These are phyloP conservation scores for Tricholoma hemisulphureum DNA, from an alignment of 768 basidiomycete species.

Conservation along the genomic window DNA sequence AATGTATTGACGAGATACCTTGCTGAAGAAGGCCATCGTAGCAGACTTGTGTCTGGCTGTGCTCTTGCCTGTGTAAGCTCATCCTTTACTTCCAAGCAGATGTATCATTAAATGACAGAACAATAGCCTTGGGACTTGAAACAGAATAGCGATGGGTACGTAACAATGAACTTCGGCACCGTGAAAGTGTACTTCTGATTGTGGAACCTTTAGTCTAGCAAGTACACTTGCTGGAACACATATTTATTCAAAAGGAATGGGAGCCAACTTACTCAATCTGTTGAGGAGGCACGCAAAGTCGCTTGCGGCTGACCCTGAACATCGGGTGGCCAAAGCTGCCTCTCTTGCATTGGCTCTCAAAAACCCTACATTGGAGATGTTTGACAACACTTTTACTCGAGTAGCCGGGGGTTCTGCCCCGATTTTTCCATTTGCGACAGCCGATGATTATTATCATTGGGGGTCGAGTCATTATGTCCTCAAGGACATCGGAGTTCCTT, in stretches of 20 bases:
- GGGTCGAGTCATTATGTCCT: constrained; percentile 63
- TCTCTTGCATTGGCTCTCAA: constrained; percentile 45
- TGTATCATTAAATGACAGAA: constrained; percentile 19
- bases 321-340: constrained; percentile 48
- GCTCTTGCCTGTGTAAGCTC: constrained; percentile 75
- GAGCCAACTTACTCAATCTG: constrained; percentile 62
- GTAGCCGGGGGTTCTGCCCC: constrained; percentile 68
- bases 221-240: constrained; percentile 54
- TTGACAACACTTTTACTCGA: constrained; percentile 65
- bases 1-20: constrained; percentile 89
- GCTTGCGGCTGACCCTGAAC: constrained; percentile 51
- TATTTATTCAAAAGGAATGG: constrained; percentile 80
- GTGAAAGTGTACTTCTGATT: constrained; percentile 11
- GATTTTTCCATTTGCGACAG: constrained; percentile 46
- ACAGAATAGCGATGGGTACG: constrained; percentile 46
- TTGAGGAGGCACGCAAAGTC: constrained; percentile 49
- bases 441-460: constrained; percentile 48
- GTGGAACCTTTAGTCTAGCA: constrained; percentile 44
- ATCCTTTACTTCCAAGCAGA: constrained; percentile 8
- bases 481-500: constrained; percentile 62
- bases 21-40: constrained; percentile 72
- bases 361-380: constrained; percentile 52
- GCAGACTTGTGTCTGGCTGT: constrained; percentile 64
- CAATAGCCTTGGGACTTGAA: constrained; percentile 53
- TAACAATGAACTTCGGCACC: constrained; percentile 12